Percentiles rank a stretch among this genome's conserved stretches.
Conservation (phyloP, 2,329 filamentous ascomycete genomes). For the Exophiala aquamarina region DNA sequence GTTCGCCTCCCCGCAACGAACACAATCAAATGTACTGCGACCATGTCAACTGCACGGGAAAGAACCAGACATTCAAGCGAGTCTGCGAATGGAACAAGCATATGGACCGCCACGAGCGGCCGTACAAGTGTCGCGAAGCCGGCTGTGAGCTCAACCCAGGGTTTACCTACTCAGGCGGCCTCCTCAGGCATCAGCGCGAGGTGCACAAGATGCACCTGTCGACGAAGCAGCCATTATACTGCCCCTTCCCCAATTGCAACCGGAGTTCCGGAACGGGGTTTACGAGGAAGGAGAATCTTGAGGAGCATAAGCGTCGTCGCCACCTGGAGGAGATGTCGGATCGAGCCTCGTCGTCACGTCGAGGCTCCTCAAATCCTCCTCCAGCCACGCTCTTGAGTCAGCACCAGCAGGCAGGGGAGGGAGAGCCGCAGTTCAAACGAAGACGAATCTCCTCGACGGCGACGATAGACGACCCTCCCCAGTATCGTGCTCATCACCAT, state of each 20-base stretch:
- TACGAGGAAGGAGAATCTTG: constrained; percentile 88
- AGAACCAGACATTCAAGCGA: constrained; percentile 67
- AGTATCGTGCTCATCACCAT: background rate
- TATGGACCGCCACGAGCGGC: constrained; percentile 96
- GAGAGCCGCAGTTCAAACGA: constrained; percentile 12
- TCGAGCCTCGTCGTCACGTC: background rate
- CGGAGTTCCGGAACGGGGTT: constrained; percentile 86
- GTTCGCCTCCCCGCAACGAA: constrained; percentile 57
- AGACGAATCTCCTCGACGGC: constrained; percentile 9
- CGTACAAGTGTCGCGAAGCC: constrained; percentile 80
- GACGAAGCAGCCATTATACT: constrained; percentile 76
- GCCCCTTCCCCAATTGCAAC: constrained; percentile 84
- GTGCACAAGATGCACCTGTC: constrained; percentile 89
- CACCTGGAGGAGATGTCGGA: constrained; percentile 47
- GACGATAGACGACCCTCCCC: background rate
- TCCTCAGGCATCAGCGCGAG: constrained; percentile 86
- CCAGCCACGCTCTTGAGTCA: background rate
- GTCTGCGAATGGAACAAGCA: constrained; percentile 98
- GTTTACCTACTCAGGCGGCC: constrained; percentile 91
- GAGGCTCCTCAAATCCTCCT: constrained; percentile 1
- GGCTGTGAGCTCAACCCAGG: constrained; percentile 89
- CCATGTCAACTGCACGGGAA: constrained; percentile 66
- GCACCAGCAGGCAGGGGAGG: constrained; percentile 2
- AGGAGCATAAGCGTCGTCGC: constrained; percentile 89
- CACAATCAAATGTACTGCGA: constrained; percentile 78